These are phyloP conservation scores for Macrolepiota fuliginosa DNA, from an alignment of 768 basidiomycete genomes.

Conservation along the genomic window DNA sequence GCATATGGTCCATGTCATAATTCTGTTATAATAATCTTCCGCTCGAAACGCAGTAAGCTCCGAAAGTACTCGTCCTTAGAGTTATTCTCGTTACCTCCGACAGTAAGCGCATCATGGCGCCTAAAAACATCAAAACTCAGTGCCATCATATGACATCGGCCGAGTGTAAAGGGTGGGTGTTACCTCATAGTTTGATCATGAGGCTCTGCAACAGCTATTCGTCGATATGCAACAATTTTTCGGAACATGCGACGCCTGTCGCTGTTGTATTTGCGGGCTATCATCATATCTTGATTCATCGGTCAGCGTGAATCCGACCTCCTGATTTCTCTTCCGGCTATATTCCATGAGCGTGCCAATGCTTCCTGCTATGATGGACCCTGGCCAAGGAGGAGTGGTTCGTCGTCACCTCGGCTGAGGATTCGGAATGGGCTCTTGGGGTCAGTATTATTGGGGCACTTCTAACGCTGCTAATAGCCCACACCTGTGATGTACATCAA, in stretches of 20 bases:
- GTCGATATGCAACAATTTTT: neutral
- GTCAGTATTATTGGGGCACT: no score
- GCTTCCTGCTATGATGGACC: no score
- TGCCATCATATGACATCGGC: constrained; percentile 8
- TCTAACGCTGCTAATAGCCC: no score
- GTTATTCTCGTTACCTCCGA: neutral
- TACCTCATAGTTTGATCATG: constrained; percentile 5
- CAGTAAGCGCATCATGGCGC: neutral
- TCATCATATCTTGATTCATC: neutral
- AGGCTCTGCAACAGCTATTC: neutral
- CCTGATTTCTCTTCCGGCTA: neutral
- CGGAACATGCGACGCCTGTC: neutral
- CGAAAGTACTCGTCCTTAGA: neutral
- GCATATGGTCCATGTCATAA: no score
- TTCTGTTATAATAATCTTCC: no score
- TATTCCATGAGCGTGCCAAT: no score
- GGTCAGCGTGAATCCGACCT: neutral
- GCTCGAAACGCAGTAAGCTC: no score
- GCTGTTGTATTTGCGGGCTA: neutral
- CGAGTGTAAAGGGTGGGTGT: neutral
- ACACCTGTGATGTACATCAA: no score
- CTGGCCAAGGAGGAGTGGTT: no score
- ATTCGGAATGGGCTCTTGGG: no score
- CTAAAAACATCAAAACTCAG: constrained; percentile 2
- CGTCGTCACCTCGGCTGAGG: no score